Evolutionary conservation across 352 stramenopile genomes (phyloP).

Genomic region (Pythium vanterpoolii): DNA sequence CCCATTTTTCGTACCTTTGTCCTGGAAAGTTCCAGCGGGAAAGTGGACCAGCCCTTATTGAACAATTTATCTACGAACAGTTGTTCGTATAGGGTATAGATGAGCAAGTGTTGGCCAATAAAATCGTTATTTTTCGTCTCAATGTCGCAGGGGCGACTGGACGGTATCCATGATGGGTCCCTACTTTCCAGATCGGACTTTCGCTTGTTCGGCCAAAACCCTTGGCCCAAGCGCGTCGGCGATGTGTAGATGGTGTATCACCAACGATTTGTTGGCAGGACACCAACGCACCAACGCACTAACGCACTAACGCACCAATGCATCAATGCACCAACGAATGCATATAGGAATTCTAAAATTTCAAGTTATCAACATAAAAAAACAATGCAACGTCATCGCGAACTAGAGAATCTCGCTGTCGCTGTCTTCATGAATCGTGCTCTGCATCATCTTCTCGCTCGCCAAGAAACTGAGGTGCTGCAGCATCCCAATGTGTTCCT

Average conservation of each 20-base stretch:
- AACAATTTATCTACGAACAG: no score
- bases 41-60: background rate
- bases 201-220: no score
- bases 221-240: no score
- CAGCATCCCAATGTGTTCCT: constrained; percentile 86
- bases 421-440: constrained; percentile 70
- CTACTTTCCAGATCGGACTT: no score
- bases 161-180: background rate
- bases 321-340: constrained; percentile 4
- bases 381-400: constrained; percentile 14
- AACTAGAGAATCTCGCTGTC: constrained; percentile 72
- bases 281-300: no score
- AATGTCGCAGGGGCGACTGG: background rate
- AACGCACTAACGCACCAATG: background rate
- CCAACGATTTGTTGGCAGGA: no score
- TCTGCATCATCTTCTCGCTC: constrained; percentile 88
- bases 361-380: constrained; percentile 8
- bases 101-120: background rate
- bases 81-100: background rate
- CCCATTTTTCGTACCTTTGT: constrained; percentile 7
- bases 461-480: constrained; percentile 85
- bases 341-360: constrained; percentile 13
- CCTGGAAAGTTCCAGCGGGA: constrained; percentile 13
- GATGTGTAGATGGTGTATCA: no score
- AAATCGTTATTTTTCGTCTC: background rate